These are phyloP conservation scores for Xerocomellus intermedius DNA, from an alignment of 768 basidiomycete genomes.

Conservation along the genomic window DNA sequence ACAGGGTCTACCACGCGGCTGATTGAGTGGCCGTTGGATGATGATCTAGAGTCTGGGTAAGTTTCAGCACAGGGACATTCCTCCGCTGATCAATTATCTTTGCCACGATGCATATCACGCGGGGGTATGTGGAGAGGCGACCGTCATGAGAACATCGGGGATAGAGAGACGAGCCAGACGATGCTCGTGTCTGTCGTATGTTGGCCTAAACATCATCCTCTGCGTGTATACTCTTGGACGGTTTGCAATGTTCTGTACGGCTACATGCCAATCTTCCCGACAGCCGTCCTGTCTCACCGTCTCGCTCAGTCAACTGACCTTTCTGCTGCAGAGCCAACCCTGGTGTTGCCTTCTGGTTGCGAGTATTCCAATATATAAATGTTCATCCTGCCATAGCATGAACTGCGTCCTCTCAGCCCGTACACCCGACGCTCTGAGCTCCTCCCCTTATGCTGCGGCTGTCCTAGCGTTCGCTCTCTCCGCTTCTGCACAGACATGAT, in stretches of 20 bases:
- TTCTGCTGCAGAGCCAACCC: neutral
- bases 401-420: neutral
- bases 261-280: too few species aligned
- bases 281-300: too few species aligned
- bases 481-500: slow-evolving; percentile 14
- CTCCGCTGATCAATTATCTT: neutral
- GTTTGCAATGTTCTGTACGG: neutral
- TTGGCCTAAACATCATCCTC: too few species aligned
- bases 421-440: neutral
- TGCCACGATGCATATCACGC: neutral
- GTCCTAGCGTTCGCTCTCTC: slow-evolving; percentile 16
- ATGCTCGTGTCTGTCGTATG: too few species aligned
- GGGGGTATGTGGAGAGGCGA: neutral
- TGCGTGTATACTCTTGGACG: too few species aligned
- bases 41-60: too few species aligned
- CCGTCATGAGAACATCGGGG: slow-evolving; percentile 6
- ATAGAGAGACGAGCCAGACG: neutral
- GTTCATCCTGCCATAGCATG: neutral
- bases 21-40: too few species aligned
- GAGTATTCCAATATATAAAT: slow-evolving; percentile 18
- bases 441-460: neutral
- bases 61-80: neutral
- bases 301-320: slow-evolving; percentile 3
- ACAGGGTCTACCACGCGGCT: neutral
- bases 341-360: neutral